phyloP scores from a whole-genome alignment of 768 basidiomycete genomes.

The Suillus bovinus region DNA sequence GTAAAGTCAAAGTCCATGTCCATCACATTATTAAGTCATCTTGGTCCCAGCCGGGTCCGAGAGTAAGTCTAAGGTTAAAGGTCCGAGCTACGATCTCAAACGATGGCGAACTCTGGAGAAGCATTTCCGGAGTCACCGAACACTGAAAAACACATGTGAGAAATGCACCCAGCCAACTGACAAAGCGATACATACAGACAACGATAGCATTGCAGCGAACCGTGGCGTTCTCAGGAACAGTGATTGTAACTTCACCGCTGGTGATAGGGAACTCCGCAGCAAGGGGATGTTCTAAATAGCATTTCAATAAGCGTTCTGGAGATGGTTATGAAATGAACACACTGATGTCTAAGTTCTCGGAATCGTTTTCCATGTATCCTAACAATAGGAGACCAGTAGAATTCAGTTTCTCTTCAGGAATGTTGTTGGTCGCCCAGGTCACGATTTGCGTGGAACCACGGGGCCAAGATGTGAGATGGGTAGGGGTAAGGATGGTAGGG shows the following conservation, averaged over 20 bases:
- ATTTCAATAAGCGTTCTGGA: constrained; percentile 12
- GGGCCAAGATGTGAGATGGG: constrained; percentile 35
- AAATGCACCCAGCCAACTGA: background rate
- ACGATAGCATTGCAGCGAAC: constrained; percentile 54
- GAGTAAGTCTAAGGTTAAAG: background rate
- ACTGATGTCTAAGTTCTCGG: constrained; percentile 55
- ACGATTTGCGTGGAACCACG: constrained; percentile 39
- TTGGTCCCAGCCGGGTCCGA: background rate
- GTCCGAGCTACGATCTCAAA: background rate
- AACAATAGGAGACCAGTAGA: constrained; percentile 46
- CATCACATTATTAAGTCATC: background rate
- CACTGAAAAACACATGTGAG: constrained; percentile 38
- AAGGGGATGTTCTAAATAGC: constrained; percentile 51
- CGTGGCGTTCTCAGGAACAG: constrained; percentile 48
- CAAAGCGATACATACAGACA: constrained; percentile 50
- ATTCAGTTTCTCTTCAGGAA: constrained; percentile 39
- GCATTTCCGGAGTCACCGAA: constrained; percentile 69
- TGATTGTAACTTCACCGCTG: constrained; percentile 48
- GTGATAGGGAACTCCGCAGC: constrained; percentile 54
- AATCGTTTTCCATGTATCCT: constrained; percentile 36
- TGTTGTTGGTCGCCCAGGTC: constrained; percentile 38
- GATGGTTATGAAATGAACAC: constrained; percentile 18
- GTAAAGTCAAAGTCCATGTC: background rate
- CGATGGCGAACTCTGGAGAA: constrained; percentile 61
- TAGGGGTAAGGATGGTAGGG: constrained; percentile 45